These are phyloP conservation scores for Amoeboaphelidium protococcarum DNA, from an alignment of 371 early-diverging fungal species.

Conservation along the genomic window DNA sequence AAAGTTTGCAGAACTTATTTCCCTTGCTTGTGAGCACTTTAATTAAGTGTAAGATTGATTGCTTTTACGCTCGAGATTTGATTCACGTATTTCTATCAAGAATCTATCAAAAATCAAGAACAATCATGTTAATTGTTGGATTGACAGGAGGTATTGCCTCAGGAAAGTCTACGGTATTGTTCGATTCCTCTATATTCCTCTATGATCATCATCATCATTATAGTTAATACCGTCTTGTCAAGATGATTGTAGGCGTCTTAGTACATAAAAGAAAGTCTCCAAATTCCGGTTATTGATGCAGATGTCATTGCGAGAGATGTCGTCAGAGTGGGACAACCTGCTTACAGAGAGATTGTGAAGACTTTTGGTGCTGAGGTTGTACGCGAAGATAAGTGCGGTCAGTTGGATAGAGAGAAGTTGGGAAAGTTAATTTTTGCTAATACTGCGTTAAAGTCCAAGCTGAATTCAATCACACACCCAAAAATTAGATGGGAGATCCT, in stretches of 20 bases:
- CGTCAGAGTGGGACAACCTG: slow-evolving; percentile 42
- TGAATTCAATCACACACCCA: slow-evolving; percentile 70
- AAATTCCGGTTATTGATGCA: slow-evolving; percentile 78
- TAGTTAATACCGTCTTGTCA: too few relatives aligned
- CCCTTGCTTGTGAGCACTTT: too few relatives aligned
- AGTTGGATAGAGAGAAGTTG: slow-evolving; percentile 45
- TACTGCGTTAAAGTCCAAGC: slow-evolving; percentile 27
- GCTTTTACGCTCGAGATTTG: too few relatives aligned
- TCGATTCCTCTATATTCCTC: neutral
- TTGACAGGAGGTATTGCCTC: slow-evolving; percentile 81
- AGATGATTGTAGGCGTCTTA: too few relatives aligned
- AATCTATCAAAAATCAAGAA: too few relatives aligned
- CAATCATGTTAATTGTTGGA: too few relatives aligned
- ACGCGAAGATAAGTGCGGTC: too few relatives aligned
- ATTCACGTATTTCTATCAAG: too few relatives aligned
- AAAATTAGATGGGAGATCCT: slow-evolving; percentile 48
- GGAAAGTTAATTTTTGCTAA: slow-evolving; percentile 54
- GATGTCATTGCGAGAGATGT: slow-evolving; percentile 69
- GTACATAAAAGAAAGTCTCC: too few relatives aligned
- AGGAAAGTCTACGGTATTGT: slow-evolving; percentile 18
- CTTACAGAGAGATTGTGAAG: slow-evolving; percentile 33
- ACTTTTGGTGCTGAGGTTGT: slow-evolving; percentile 45
- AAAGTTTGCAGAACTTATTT: too few relatives aligned
- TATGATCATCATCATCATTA: too few relatives aligned
- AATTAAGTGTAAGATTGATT: too few relatives aligned